Percentiles rank a stretch among this genome's conserved stretches.
phyloP scores from a whole-genome alignment of 495 filamentous ascomycete genomes.

The Coniosporium apollinis region DNA sequence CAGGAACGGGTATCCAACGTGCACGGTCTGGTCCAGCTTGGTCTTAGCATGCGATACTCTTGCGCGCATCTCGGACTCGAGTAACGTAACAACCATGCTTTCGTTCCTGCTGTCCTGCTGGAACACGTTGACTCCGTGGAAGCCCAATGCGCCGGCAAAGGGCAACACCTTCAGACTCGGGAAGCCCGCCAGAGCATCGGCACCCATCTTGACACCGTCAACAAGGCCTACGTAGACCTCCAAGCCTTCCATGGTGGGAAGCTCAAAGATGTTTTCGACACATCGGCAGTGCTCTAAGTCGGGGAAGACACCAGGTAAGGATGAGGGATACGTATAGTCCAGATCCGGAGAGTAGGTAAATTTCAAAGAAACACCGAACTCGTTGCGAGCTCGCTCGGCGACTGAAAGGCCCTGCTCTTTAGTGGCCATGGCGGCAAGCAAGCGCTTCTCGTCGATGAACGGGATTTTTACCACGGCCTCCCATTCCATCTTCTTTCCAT shows the following conservation, averaged over 20 bases:
- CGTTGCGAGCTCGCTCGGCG: conserved; percentile 65
- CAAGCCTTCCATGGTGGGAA: conserved; percentile 80
- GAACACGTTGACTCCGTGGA: conserved; percentile 92
- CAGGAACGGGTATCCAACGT: conserved; percentile 90
- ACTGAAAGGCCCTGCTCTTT: conserved; percentile 60
- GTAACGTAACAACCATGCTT: conserved; percentile 80
- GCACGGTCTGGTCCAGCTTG: conserved; percentile 70
- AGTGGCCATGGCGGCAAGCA: conserved; percentile 71
- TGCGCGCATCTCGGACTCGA: conserved; percentile 53
- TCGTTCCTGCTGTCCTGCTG: conserved; percentile 92
- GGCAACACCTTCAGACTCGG: conserved; percentile 73
- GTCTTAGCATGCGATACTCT: conserved; percentile 53
- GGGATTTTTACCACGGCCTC: conserved; percentile 98
- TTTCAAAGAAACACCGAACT: conserved; percentile 81
- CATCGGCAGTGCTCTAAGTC: conserved; percentile 77
- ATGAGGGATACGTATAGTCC: conserved; percentile 69
- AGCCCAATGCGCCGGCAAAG: conserved; percentile 60
- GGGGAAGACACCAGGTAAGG: conserved; percentile 79
- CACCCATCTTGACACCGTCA: conserved; percentile 71
- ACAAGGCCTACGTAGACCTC: conserved; percentile 74
- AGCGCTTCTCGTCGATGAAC: conserved; percentile 82
- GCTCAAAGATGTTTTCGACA: conserved; percentile 85
- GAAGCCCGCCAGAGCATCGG: conserved; percentile 75
- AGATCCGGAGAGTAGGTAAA: conserved; percentile 69
- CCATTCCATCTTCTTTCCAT: conserved; percentile 99